phyloP scores from a whole-genome alignment of 805 yeast species.

The Grigorovia yakushimaensis region DNA sequence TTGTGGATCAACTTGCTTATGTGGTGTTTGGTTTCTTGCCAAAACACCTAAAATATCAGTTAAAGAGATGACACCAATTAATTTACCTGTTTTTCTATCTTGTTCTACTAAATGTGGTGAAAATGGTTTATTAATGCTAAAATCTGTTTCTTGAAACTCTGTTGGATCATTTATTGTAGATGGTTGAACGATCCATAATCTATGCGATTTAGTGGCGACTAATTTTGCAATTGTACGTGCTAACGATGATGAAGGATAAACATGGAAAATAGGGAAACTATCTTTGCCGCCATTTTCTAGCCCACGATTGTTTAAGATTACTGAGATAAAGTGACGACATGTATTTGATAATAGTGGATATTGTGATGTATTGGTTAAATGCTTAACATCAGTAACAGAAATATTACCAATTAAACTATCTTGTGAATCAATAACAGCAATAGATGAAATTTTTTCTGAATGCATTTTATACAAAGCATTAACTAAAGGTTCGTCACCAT shows the following conservation, averaged over 20 bases:
- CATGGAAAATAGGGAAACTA: constrained; percentile 93
- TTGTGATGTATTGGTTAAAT: constrained; percentile 75
- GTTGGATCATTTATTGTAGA: constrained; percentile 1
- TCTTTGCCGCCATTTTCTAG: constrained; percentile 78
- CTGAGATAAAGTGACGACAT: constrained; percentile 80
- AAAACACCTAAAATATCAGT: constrained; percentile 82
- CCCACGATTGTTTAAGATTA: constrained; percentile 78
- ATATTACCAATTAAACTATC: constrained; percentile 77
- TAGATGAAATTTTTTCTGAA: constrained; percentile 67
- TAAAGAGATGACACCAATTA: constrained; percentile 82
- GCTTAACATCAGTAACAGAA: constrained; percentile 84
- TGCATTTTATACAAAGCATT: constrained; percentile 84
- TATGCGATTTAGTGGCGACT: constrained; percentile 91
- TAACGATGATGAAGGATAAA: constrained; percentile 62
- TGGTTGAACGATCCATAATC: constrained; percentile 70
- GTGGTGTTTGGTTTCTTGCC: constrained; percentile 45
- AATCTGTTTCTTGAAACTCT: constrained; percentile 3
- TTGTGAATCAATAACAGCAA: constrained; percentile 81
- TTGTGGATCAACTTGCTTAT: constrained; percentile 77
- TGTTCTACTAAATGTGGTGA: constrained; percentile 24
- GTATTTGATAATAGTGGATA: constrained; percentile 69
- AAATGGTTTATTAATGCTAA: constrained; percentile 10
- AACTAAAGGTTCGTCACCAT: constrained; percentile 75
- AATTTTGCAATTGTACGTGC: constrained; percentile 86
- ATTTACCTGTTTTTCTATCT: constrained; percentile 58